Conservation (phyloP, 441 rosid genomes). For the Raphanus hybrid region DNA sequence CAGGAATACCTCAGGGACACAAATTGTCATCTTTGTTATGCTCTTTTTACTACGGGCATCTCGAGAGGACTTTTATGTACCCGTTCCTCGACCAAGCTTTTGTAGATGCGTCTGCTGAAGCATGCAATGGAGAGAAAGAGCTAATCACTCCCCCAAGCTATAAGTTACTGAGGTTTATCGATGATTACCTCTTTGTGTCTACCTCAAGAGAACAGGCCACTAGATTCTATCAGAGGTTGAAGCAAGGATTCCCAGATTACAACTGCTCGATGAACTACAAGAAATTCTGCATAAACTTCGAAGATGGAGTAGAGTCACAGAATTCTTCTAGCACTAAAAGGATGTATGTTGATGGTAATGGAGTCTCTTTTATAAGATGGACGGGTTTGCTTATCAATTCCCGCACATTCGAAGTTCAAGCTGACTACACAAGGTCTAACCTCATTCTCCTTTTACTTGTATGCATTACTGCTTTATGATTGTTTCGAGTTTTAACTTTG, state of each 20-base stretch:
- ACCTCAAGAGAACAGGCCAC: constrained; percentile 79
- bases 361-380: constrained; percentile 69
- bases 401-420: constrained; percentile 78
- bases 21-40: constrained; percentile 75
- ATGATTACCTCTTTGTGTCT: constrained; percentile 83
- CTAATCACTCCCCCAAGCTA: constrained; percentile 41
- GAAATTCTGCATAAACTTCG: constrained; percentile 74
- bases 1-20: constrained; percentile 95
- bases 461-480: not conserved
- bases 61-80: constrained; percentile 71
- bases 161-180: constrained; percentile 73
- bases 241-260: constrained; percentile 69
- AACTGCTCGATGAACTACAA: constrained; percentile 83
- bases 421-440: constrained; percentile 82
- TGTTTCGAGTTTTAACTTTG: not conserved
- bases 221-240: constrained; percentile 56
- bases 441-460: constrained; percentile 24
- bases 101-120: constrained; percentile 37
- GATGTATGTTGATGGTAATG: constrained; percentile 59
- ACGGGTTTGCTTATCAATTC: constrained; percentile 85
- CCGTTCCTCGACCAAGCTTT: constrained; percentile 63
- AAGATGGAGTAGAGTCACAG: constrained; percentile 43
- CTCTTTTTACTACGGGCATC: constrained; percentile 85
- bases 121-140: constrained; percentile 33
- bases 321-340: constrained; percentile 52